Base-by-base conservation (phyloP, 306 rosid species). In the Vicia villosa region DNA sequence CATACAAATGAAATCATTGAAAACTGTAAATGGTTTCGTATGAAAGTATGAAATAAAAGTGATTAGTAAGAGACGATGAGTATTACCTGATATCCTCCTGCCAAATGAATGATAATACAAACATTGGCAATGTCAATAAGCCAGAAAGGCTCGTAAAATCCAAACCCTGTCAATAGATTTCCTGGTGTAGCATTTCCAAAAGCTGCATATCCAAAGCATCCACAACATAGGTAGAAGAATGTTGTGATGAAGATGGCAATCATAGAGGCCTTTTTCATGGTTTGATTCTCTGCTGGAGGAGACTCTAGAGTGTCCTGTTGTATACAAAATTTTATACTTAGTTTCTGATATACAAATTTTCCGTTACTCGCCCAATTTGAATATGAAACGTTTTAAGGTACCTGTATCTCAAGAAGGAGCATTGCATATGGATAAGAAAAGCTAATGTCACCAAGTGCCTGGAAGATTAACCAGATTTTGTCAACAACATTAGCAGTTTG, bases 81-180 rank as follows among this genome's bases (percentile, higher is more conserved):
- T n/a, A n/a, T n/a, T n/a, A n/a, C n/a, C n/a, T n/a, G 96, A 81
- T 88, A 92, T 54, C 95, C 96, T 82, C 96, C 98, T 10, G 89
- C 71, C 83, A 92, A 61, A 72, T 92, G 96, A 66, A 92, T 19
- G 58, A 88, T 77, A 43, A 92, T 68, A 83, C 93, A 92, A 54
- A 75, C 95, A 82, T 92, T 89, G 6, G 98, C 96, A 6, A 92
- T 2, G 75, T 85, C 89, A 52, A 92, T 2, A 63, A 92, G 96
- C 98, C 96, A 89, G 63, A 16, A 86, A 62, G 93, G 96, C 68
- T 88, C 89, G n/a, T n/a, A n/a, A 63, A 88, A 92, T 0, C 96
- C 96, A 42, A 88, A 85, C 32, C 91, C 98, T 1, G 93, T 85
- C 73, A 92, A 72, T 78, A 92, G 92, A 74, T 92, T 92, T 52